These are phyloP conservation scores for Avena atlantica DNA, from an alignment of 176 grass and related monocot species.

Conservation along the genomic window DNA sequence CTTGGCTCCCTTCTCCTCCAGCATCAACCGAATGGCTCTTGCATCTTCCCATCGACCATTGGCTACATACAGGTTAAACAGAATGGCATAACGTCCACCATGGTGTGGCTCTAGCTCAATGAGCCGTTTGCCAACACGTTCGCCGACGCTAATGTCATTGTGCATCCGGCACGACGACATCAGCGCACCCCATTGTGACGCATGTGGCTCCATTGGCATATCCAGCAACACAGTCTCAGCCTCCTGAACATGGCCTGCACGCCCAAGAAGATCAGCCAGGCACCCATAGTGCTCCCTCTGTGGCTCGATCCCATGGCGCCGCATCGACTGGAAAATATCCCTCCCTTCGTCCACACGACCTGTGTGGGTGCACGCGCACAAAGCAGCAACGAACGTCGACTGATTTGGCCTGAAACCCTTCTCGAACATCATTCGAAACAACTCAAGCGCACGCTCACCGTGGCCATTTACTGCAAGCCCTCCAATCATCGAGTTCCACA, in stretches of 20 bases:
- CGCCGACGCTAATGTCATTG: slow-evolving; percentile 56
- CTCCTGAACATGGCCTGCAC: slow-evolving; percentile 51
- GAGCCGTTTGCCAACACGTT: slow-evolving; percentile 59
- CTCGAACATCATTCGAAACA: slow-evolving; percentile 53
- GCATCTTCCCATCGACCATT: slow-evolving; percentile 64
- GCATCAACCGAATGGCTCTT: slow-evolving; percentile 43
- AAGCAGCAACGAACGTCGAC: slow-evolving; percentile 53
- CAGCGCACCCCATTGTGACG: slow-evolving; percentile 72
- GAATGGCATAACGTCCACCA: slow-evolving; percentile 66
- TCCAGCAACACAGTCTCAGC: slow-evolving; percentile 59
- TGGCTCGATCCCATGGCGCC: slow-evolving; percentile 35
- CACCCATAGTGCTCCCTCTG: slow-evolving; percentile 74
- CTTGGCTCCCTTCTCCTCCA: slow-evolving; percentile 56
- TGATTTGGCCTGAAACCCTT: slow-evolving; percentile 54
- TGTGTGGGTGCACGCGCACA: slow-evolving; percentile 67
- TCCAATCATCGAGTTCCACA: slow-evolving; percentile 72
- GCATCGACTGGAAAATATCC: slow-evolving; percentile 48
- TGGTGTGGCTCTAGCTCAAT: slow-evolving; percentile 67
- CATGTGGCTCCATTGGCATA: slow-evolving; percentile 75
- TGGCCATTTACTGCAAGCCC: slow-evolving; percentile 68
- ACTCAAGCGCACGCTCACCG: slow-evolving; percentile 32
- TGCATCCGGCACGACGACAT: slow-evolving; percentile 64
- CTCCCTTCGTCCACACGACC: slow-evolving; percentile 57
- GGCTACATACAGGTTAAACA: slow-evolving; percentile 64
- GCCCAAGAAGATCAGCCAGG: slow-evolving; percentile 63